Base-by-base conservation (phyloP, 2,329 filamentous ascomycete species). In the Exserohilum turcica region DNA sequence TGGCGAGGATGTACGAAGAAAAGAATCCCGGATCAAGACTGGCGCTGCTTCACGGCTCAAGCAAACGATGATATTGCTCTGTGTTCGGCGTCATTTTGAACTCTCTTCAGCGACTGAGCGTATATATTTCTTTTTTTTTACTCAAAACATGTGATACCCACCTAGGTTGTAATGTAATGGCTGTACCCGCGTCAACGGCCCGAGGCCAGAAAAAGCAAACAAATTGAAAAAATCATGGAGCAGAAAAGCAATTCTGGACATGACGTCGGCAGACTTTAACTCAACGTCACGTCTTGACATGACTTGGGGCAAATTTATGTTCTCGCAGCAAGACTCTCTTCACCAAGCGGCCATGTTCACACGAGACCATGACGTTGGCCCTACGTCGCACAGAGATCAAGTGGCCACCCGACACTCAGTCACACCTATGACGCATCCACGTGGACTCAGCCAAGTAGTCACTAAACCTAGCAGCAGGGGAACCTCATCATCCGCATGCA, bases 1-100 rank as follows among this genome's bases (percentile, higher is more conserved):
- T 72, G 66, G 67, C 65, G 21, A 54, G 32, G 31, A 60, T 64
- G 33, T 71, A 67, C 38, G 59, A 71, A 32, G 52, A 52, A 35
- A 60, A 65, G 21, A 59, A 68, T 37, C 65, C 66, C 5, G 64
- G 57, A 1, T 42, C 54, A 3, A 48, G 55, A 9, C 37, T 67
- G 13, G 63, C 64, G 7, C 39, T 67, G 21, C 53, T 67, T 3
- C 49, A 60, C 33, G 60, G 53, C 29, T 43, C 40, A 24, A 32
- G 15, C 32, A 38, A 38, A 19, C 40, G 24, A 4, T 43, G 38
- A 53, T 15, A 28, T 8, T 36, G 43, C 43, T 56, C n/a, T n/a
- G n/a, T n/a, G n/a, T n/a, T n/a, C n/a, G 19, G 42, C 18, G 12
- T 3, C 13, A 27, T 15, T 27, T 39, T 13, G 5, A 8, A 9